Evolutionary conservation across 345 rosid species (phyloP).

Genomic region (Ailanthus altissimus): DNA sequence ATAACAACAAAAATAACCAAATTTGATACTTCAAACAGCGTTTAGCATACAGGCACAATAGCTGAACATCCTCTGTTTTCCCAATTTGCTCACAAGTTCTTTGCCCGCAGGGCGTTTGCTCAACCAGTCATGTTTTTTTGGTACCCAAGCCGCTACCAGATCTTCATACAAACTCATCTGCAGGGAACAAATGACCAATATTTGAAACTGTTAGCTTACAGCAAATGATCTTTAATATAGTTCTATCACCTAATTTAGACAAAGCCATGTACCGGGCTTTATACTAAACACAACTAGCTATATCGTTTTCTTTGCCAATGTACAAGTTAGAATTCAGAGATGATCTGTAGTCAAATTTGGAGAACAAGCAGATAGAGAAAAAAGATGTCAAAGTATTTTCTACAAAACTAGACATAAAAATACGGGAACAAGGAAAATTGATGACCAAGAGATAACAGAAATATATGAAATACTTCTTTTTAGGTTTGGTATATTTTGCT

Average conservation of each 20-base stretch:
- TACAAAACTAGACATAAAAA: background rate
- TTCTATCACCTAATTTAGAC: background rate
- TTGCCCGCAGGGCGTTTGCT: constrained; percentile 65
- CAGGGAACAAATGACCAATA: constrained; percentile 20
- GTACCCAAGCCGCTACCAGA: constrained; percentile 98
- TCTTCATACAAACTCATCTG: constrained; percentile 99
- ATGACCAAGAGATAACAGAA: background rate
- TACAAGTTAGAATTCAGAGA: constrained; percentile 8
- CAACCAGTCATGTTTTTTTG: constrained; percentile 89
- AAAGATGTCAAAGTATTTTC: background rate
- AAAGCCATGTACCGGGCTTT: background rate
- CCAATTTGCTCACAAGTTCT: constrained; percentile 67
- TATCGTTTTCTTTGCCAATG: background rate
- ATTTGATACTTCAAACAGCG: constrained; percentile 6
- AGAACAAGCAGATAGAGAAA: background rate
- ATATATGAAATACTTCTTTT: background rate
- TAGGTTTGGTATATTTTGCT: background rate
- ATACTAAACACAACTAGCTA: background rate
- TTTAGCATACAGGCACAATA: constrained; percentile 75
- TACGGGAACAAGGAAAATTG: background rate
- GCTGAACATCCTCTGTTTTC: constrained; percentile 76
- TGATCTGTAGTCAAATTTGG: background rate
- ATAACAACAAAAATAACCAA: background rate
- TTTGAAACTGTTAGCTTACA: constrained; percentile 3
- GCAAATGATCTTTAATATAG: background rate